These are phyloP conservation scores for Akanthomyces lecanii DNA, from an alignment of 2,329 filamentous ascomycete genomes.

Conservation along the genomic window DNA sequence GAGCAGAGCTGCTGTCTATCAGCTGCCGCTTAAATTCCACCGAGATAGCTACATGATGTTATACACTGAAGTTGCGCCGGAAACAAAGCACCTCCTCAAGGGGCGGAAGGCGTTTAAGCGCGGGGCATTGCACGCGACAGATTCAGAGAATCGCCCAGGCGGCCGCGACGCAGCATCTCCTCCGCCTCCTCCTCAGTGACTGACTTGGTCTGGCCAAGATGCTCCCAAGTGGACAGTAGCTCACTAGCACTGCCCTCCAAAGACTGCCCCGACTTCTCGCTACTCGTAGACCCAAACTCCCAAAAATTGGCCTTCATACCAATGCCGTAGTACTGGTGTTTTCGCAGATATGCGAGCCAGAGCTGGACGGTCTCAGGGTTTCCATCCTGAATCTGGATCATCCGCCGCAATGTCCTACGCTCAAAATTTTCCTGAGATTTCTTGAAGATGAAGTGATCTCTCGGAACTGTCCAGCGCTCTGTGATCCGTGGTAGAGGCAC, in stretches of 20 bases:
- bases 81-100: neutral
- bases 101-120: neutral
- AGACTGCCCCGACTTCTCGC: slow-evolving; percentile 19
- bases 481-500: slow-evolving; percentile 79
- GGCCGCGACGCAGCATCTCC: slow-evolving; percentile 51
- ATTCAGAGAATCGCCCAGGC: slow-evolving; percentile 38
- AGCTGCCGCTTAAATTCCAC: neutral
- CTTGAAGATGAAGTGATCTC: slow-evolving; percentile 88
- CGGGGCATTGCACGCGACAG: slow-evolving; percentile 18
- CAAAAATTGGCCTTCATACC: slow-evolving; percentile 99
- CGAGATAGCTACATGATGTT: neutral
- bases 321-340: slow-evolving; percentile 91
- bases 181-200: slow-evolving; percentile 52
- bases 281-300: slow-evolving; percentile 54
- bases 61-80: neutral
- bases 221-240: slow-evolving; percentile 50
- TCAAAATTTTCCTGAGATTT: slow-evolving; percentile 98
- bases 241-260: slow-evolving; percentile 21
- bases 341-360: slow-evolving; percentile 89
- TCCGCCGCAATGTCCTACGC: slow-evolving; percentile 74
- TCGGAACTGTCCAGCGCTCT: slow-evolving; percentile 92
- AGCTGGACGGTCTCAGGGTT: slow-evolving; percentile 82
- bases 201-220: slow-evolving; percentile 50
- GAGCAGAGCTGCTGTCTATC: neutral
- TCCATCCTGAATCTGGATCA: slow-evolving; percentile 92